phyloP scores from a whole-genome alignment of 805 yeast species.

The Kodamaea lidongshanica region DNA sequence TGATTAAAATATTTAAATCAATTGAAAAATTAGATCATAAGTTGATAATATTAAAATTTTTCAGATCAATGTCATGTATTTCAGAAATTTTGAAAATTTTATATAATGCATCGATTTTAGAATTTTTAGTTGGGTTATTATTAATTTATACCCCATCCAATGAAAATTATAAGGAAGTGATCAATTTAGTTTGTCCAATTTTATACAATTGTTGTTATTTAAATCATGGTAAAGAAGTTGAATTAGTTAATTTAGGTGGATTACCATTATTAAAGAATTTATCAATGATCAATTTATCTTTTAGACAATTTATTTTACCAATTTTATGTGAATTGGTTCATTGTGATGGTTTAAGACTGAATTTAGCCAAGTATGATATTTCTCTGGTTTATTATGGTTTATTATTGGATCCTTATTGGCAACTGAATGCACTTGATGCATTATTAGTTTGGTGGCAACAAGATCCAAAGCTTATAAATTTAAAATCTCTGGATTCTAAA shows the following conservation, averaged over 20 bases:
- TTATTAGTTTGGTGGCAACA: constrained; percentile 35
- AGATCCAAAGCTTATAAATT: constrained; percentile 18
- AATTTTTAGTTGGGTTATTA: constrained; percentile 34
- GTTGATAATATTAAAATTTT: constrained; percentile 37
- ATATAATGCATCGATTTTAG: constrained; percentile 37
- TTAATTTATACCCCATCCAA: constrained; percentile 21
- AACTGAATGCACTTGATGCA: constrained; percentile 49
- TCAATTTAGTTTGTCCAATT: constrained; percentile 42
- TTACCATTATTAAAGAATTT: constrained; percentile 40
- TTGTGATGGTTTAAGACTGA: constrained; percentile 33
- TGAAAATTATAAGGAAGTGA: constrained; percentile 31
- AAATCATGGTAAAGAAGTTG: constrained; percentile 39
- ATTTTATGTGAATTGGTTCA: constrained; percentile 48
- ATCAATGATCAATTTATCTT: constrained; percentile 34
- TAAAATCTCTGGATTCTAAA: constrained; percentile 20
- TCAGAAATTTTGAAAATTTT: constrained; percentile 27
- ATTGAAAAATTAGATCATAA: constrained; percentile 25
- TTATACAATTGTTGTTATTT: constrained; percentile 49
- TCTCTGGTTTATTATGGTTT: constrained; percentile 35
- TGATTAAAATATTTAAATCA: constrained; percentile 34
- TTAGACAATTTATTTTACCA: constrained; percentile 49
- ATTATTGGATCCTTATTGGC: constrained; percentile 51
- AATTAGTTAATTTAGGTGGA: constrained; percentile 42
- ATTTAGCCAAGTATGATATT: constrained; percentile 32
- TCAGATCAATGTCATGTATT: constrained; percentile 37